These are phyloP conservation scores for Cichorium intybus DNA, from an alignment of 140 eudicot species.

Conservation along the genomic window DNA sequence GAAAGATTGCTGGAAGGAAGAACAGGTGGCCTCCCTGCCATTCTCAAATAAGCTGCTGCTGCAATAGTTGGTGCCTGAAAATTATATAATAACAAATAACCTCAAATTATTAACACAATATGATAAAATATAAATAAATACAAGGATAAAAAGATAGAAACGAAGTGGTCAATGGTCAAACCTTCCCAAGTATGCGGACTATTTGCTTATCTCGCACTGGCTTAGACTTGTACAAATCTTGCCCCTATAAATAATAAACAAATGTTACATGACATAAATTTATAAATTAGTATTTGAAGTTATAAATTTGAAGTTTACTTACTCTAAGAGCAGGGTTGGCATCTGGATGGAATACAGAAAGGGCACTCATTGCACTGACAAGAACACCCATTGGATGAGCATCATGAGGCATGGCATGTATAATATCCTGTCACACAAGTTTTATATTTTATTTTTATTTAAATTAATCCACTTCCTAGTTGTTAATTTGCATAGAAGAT, in stretches of 20 bases:
- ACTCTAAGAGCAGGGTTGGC: constrained; percentile 99
- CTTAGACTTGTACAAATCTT: constrained; percentile 90
- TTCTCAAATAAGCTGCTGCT: constrained; percentile 97
- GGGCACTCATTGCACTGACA: constrained; percentile 98
- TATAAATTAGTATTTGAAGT: neutral
- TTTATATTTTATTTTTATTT: neutral
- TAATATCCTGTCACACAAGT: constrained; percentile 69
- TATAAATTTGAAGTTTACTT: constrained; percentile 14
- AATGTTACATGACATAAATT: neutral
- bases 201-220: constrained; percentile 98
- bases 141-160: neutral
- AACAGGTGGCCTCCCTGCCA: constrained; percentile 98
- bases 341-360: constrained; percentile 95
- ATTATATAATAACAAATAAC: constrained; percentile 10
- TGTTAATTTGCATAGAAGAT: neutral
- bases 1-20: constrained; percentile 96
- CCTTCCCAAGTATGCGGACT: constrained; percentile 98
- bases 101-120: neutral
- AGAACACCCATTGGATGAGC: constrained; percentile 99
- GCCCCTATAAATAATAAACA: constrained; percentile 56
- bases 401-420: constrained; percentile 99
- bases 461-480: neutral
- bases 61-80: constrained; percentile 95
- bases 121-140: neutral
- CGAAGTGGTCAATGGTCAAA: constrained; percentile 22